Percentiles rank a stretch among this genome's conserved stretches.
These are phyloP conservation scores for Crucibulum laeve DNA, from an alignment of 768 basidiomycete genomes.

Conservation along the genomic window DNA sequence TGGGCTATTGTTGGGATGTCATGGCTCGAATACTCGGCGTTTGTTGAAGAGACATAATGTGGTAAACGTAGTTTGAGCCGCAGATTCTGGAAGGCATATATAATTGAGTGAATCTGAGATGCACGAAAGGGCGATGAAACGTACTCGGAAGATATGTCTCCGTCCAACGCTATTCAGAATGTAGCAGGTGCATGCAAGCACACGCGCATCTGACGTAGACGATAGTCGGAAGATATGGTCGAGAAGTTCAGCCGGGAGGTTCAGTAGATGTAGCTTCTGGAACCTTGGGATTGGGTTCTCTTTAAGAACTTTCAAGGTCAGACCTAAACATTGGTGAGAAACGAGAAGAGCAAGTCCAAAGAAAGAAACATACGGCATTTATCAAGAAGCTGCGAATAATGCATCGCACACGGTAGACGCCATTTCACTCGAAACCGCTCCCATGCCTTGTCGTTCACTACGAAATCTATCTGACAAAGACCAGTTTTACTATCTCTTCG, in stretches of 20 bases:
- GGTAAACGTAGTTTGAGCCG: constrained; percentile 14
- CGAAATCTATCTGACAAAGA: constrained; percentile 1
- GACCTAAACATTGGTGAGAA: constrained; percentile 6
- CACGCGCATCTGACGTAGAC: constrained; percentile 9
- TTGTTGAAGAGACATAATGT: constrained; percentile 12
- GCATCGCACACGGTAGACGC: constrained; percentile 14
- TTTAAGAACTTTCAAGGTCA: constrained; percentile 14
- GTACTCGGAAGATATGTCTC: constrained; percentile 14
- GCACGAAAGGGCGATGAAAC: not conserved
- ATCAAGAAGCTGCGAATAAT: constrained; percentile 12
- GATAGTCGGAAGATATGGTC: constrained; percentile 13
- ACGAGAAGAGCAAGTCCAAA: not conserved
- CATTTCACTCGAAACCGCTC: constrained; percentile 16
- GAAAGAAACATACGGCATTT: constrained; percentile 13
- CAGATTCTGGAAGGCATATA: constrained; percentile 10
- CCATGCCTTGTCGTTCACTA: constrained; percentile 13
- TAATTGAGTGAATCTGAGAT: not conserved
- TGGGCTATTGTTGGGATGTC: constrained; percentile 14
- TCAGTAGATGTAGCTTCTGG: constrained; percentile 11
- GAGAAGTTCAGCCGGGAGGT: constrained; percentile 15
- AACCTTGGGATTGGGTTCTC: constrained; percentile 14
- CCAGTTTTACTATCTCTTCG: not conserved
- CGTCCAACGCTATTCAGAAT: constrained; percentile 14
- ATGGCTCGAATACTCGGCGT: constrained; percentile 13
- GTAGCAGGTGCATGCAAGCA: constrained; percentile 13